Evolutionary conservation across 2,329 filamentous ascomycete genomes (phyloP).

Genomic region (Chlorencoelia australis): DNA sequence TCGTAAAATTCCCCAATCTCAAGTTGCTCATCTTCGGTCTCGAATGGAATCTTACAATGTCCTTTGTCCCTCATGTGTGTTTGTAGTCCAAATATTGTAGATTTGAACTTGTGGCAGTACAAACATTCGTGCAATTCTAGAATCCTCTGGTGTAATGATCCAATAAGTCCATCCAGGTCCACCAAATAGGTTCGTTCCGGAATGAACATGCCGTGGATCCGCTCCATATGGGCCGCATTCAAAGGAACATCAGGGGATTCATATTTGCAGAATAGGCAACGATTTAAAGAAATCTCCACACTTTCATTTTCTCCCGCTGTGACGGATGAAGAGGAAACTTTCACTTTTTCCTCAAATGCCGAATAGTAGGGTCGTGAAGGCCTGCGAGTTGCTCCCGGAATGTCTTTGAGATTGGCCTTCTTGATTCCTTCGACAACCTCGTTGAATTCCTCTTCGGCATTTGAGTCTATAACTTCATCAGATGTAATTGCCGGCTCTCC

Average conservation of each 20-base stretch:
- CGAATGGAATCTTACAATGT: slow-evolving; percentile 94
- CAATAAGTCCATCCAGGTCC: slow-evolving; percentile 71
- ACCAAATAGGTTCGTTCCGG: slow-evolving; percentile 79
- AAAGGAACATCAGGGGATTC: slow-evolving; percentile 64
- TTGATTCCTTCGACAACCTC: slow-evolving; percentile 71
- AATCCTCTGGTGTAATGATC: slow-evolving; percentile 70
- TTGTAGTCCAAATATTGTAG: slow-evolving; percentile 70
- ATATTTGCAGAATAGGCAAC: slow-evolving; percentile 88
- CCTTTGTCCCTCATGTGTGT: slow-evolving; percentile 97
- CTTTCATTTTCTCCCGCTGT: slow-evolving; percentile 35
- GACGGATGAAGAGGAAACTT: slow-evolving; percentile 18
- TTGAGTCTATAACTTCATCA: slow-evolving; percentile 46
- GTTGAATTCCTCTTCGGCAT: slow-evolving; percentile 65
- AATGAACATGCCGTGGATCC: slow-evolving; percentile 90
- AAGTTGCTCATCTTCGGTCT: slow-evolving; percentile 78
- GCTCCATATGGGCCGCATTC: slow-evolving; percentile 82
- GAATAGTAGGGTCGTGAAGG: slow-evolving; percentile 19
- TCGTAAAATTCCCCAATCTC: slow-evolving; percentile 96
- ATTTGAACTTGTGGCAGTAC: slow-evolving; percentile 75
- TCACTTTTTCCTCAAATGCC: slow-evolving; percentile 10
- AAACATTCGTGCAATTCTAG: slow-evolving; percentile 74
- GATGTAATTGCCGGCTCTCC: slow-evolving; percentile 55
- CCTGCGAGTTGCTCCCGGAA: slow-evolving; percentile 12
- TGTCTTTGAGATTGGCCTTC: slow-evolving; percentile 42
- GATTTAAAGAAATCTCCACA: slow-evolving; percentile 26